phyloP scores from a whole-genome alignment of 257 asterid genomes.

The Solanum ahanhuiri region DNA sequence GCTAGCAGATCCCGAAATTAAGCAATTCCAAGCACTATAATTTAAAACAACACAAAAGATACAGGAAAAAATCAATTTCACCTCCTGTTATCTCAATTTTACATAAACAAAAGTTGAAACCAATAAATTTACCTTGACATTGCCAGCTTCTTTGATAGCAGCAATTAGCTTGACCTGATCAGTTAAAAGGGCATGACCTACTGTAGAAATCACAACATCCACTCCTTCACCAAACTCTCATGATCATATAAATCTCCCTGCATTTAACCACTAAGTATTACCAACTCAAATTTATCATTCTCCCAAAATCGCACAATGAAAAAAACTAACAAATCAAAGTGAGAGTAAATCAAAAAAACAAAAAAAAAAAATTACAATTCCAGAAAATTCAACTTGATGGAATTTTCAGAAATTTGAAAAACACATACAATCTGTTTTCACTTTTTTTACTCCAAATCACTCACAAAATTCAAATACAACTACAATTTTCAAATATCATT shows the following conservation, averaged over 20 bases:
- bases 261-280: neutral
- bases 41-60: neutral
- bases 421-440: neutral
- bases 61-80: neutral
- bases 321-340: neutral
- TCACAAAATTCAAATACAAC: neutral
- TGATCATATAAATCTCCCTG: conserved; percentile 57
- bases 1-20: neutral
- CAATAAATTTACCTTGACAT: conserved; percentile 32
- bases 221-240: conserved; percentile 53
- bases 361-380: neutral
- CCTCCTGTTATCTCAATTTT: neutral
- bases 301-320: neutral
- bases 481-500: neutral
- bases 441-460: neutral
- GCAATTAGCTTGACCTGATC: conserved; percentile 52
- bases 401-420: neutral
- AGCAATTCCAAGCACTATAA: neutral
- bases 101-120: neutral
- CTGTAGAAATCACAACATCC: conserved; percentile 58
- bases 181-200: conserved; percentile 34
- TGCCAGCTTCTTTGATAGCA: conserved; percentile 68
- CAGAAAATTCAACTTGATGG: neutral
- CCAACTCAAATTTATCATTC: neutral
- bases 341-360: too few species aligned